Evolutionary conservation across 768 basidiomycete species (phyloP).

Genomic region (Pleurotus cornucopiae): DNA sequence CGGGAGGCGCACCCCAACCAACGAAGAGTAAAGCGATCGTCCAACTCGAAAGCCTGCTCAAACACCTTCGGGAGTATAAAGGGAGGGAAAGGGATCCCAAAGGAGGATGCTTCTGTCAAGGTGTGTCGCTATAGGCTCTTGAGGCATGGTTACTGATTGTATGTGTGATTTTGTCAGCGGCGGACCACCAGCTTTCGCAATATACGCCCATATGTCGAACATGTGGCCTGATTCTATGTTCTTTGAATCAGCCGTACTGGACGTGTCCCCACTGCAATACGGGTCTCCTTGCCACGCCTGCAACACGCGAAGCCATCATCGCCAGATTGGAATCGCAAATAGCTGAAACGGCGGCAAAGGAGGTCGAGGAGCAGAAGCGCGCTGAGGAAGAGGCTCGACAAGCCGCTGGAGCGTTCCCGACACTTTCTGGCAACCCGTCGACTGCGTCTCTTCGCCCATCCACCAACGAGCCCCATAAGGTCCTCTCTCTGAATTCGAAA

Average conservation of each 20-base stretch:
- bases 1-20: conserved; percentile 30
- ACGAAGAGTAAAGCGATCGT: conserved; percentile 48
- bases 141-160: not conserved
- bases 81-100: conserved; percentile 45
- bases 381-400: conserved; percentile 42
- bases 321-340: conserved; percentile 41
- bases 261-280: conserved; percentile 52
- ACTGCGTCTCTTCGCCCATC: conserved; percentile 19
- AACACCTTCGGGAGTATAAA: conserved; percentile 30
- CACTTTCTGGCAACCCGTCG: conserved; percentile 26
- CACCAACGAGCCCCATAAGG: conserved; percentile 42
- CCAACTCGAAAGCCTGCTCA: conserved; percentile 41
- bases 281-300: conserved; percentile 27
- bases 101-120: conserved; percentile 70
- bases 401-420: conserved; percentile 61
- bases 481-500: conserved; percentile 52
- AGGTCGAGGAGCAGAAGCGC: conserved; percentile 44
- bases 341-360: conserved; percentile 35
- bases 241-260: conserved; percentile 47
- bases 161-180: conserved; percentile 36
- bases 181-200: conserved; percentile 52
- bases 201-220: conserved; percentile 50
- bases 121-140: conserved; percentile 23
- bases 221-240: conserved; percentile 65
- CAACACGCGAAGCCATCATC: conserved; percentile 32